These are phyloP conservation scores for Eutreptiella sp. DNA, from an alignment of 208 protist genomes.

Conservation along the genomic window DNA sequence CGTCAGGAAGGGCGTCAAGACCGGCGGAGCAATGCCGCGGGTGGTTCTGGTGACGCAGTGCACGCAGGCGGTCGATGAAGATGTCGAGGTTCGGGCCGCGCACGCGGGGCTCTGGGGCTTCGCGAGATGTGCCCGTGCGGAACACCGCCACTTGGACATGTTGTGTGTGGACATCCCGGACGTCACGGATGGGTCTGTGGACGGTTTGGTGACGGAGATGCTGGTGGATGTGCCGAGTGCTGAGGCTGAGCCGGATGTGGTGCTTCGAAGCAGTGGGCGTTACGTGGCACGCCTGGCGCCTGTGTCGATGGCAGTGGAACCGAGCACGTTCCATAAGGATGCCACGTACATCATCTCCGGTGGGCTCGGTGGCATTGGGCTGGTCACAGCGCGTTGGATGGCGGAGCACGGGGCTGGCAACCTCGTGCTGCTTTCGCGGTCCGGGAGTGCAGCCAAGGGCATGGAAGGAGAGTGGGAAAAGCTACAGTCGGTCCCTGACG, in stretches of 20 bases:
- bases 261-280: too few relatives aligned
- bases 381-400: neutral
- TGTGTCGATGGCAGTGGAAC: too few relatives aligned
- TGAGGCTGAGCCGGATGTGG: too few relatives aligned
- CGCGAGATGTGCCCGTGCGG: neutral
- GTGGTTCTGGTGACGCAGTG: slow-evolving; percentile 9
- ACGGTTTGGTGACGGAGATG: too few relatives aligned
- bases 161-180: too few relatives aligned
- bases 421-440: neutral
- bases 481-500: too few relatives aligned
- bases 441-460: neutral
- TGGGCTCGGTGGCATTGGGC: slow-evolving; percentile 4
- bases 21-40: neutral
- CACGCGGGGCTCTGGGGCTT: neutral
- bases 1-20: neutral
- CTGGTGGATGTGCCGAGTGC: neutral
- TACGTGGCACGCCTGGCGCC: too few relatives aligned
- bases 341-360: neutral
- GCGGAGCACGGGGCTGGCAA: neutral
- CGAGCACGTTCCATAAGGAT: too few relatives aligned
- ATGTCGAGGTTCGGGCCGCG: neutral
- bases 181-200: too few relatives aligned
- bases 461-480: too few relatives aligned
- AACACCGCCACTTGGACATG: neutral
- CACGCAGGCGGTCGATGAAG: neutral